Conservation (phyloP, 805 yeast genomes). For the Nakazawaea ernobii region DNA sequence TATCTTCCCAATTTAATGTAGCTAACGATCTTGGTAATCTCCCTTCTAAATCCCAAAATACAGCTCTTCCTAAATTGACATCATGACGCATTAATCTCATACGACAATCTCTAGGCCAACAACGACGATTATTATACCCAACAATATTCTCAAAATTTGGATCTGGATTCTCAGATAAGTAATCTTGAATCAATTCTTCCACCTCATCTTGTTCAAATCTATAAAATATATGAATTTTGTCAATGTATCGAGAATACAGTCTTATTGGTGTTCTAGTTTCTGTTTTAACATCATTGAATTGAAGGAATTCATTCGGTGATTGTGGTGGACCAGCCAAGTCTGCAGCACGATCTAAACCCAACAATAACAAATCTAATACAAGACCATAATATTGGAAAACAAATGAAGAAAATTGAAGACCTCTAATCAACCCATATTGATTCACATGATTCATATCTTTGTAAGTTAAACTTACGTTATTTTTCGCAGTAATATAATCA, state of each 20-base stretch:
- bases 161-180: slow-evolving; percentile 80
- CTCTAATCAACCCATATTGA: slow-evolving; percentile 81
- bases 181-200: slow-evolving; percentile 69
- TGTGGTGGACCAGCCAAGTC: slow-evolving; percentile 79
- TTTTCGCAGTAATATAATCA: slow-evolving; percentile 89
- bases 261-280: slow-evolving; percentile 74
- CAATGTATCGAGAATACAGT: slow-evolving; percentile 76
- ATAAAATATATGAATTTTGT: slow-evolving; percentile 74
- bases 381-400: slow-evolving; percentile 88
- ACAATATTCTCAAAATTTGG: slow-evolving; percentile 84
- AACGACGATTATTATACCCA: slow-evolving; percentile 80
- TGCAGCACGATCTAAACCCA: slow-evolving; percentile 82
- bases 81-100: slow-evolving; percentile 90
- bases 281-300: slow-evolving; percentile 50
- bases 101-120: slow-evolving; percentile 93
- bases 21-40: slow-evolving; percentile 76
- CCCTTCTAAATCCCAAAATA: slow-evolving; percentile 81
- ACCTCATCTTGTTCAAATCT: slow-evolving; percentile 71
- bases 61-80: slow-evolving; percentile 88
- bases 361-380: slow-evolving; percentile 69
- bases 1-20: slow-evolving; percentile 68
- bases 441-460: slow-evolving; percentile 96
- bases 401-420: slow-evolving; percentile 86
- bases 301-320: slow-evolving; percentile 72
- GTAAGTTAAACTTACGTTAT: slow-evolving; percentile 73